phyloP scores from a whole-genome alignment of 768 basidiomycete genomes.

The Leccinum subtestaceum region DNA sequence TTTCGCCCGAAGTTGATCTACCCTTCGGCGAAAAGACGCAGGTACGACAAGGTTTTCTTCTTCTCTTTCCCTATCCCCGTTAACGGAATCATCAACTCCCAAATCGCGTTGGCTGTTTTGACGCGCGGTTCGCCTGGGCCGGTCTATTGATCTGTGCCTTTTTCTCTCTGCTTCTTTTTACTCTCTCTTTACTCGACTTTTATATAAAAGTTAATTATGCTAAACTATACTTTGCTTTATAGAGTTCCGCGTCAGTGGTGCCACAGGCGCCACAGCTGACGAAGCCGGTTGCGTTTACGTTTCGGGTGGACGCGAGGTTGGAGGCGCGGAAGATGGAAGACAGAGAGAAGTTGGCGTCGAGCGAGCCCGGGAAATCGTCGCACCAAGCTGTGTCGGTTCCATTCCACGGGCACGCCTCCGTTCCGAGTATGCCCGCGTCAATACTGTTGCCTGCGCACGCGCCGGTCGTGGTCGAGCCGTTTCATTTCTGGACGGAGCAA shows the following conservation, averaged over 20 bases:
- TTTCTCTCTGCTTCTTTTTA: not conserved
- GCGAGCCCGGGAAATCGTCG: conserved; percentile 22
- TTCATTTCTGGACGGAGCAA: conserved; percentile 50
- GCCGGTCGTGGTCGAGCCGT: conserved; percentile 23
- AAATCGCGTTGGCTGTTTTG: not conserved
- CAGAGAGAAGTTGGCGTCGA: conserved; percentile 17
- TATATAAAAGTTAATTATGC: not conserved
- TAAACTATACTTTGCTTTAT: not conserved
- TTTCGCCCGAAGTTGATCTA: conserved; percentile 10
- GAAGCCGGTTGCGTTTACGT: conserved; percentile 51
- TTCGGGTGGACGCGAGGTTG: conserved; percentile 48
- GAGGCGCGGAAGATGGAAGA: conserved; percentile 45
- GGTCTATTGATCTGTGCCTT: conserved; percentile 18
- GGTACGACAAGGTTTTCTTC: conserved; percentile 24
- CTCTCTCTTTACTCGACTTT: not conserved
- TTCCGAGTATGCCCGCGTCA: conserved; percentile 31
- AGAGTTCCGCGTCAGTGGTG: conserved; percentile 27
- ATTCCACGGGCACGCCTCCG: conserved; percentile 45
- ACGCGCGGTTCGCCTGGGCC: not conserved
- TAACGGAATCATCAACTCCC: conserved; percentile 11
- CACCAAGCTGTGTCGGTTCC: conserved; percentile 25
- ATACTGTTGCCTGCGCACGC: not conserved
- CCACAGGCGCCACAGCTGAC: conserved; percentile 36
- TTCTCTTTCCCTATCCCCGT: conserved; percentile 7
- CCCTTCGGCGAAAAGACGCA: conserved; percentile 29